Percentiles rank a stretch among this genome's conserved stretches.
Evolutionary conservation across 2,329 filamentous ascomycete genomes (phyloP).

Genomic region (Trichophyton rubrum): DNA sequence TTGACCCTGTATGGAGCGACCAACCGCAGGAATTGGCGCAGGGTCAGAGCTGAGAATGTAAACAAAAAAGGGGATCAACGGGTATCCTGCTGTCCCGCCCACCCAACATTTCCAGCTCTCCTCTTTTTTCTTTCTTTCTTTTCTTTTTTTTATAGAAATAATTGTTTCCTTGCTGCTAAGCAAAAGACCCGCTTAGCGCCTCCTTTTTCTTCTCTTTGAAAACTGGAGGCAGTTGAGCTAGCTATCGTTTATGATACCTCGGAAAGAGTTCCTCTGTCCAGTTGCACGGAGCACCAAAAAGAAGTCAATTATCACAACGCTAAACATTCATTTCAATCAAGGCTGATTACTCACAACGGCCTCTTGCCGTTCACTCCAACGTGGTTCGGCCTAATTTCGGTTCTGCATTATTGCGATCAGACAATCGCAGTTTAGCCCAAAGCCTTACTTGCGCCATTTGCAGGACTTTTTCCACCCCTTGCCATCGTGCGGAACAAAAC

Average conservation of each 20-base stretch:
- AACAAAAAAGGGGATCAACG: background rate
- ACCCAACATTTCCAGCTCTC: background rate
- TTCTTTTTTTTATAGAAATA: background rate
- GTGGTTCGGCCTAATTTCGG: background rate
- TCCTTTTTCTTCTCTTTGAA: background rate
- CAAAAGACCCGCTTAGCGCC: background rate
- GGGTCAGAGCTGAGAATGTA: background rate
- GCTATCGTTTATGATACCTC: slow-evolving; percentile 2
- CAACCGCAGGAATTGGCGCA: background rate
- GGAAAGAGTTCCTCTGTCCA: background rate
- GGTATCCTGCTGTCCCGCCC: background rate
- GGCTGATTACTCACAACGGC: background rate
- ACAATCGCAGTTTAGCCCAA: background rate
- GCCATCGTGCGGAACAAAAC: background rate
- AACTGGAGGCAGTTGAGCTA: background rate
- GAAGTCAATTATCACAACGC: background rate
- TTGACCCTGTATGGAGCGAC: background rate
- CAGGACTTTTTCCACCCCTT: background rate
- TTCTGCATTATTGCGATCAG: background rate
- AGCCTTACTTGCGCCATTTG: background rate
- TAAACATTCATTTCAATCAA: background rate
- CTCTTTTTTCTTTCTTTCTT: too few species aligned
- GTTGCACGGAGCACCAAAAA: background rate
- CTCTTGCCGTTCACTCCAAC: background rate
- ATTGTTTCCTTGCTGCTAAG: background rate